Percentiles rank a stretch among this genome's conserved stretches.
These are phyloP conservation scores for Cyclospora cayetanensis DNA, from an alignment of 169 alveolate species.

Conservation along the genomic window DNA sequence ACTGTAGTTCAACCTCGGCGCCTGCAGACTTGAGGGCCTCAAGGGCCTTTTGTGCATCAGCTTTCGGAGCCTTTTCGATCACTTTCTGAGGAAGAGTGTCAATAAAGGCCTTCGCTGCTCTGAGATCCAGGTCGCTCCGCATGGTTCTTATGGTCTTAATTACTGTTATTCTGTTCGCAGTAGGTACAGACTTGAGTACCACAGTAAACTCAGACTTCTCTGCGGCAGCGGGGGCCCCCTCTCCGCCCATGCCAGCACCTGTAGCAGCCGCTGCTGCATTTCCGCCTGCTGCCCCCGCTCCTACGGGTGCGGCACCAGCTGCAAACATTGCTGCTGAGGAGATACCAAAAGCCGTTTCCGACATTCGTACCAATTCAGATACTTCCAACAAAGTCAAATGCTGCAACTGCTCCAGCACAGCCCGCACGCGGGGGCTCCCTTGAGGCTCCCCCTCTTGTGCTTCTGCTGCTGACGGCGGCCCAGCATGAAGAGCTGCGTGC, in stretches of 20 bases:
- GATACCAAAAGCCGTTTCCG: conserved; percentile 53
- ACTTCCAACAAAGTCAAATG: conserved; percentile 65
- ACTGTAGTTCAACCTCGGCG: conserved; percentile 58
- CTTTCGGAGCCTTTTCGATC: conserved; percentile 4
- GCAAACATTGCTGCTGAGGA: conserved; percentile 19
- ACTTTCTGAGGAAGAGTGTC: conserved; percentile 66
- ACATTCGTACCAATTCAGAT: conserved; percentile 34
- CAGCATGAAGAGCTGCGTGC: background rate
- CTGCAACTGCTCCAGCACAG: conserved; percentile 62
- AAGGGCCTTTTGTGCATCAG: conserved; percentile 56
- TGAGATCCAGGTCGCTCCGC: conserved; percentile 57
- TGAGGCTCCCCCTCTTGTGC: conserved; percentile 31
- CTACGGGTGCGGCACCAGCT: background rate
- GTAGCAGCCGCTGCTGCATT: background rate
- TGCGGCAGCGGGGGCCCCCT: background rate
- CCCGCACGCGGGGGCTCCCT: conserved; percentile 55
- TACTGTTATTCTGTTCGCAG: conserved; percentile 53
- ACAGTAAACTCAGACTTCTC: conserved; percentile 59
- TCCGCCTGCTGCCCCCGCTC: background rate
- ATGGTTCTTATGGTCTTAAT: conserved; percentile 69
- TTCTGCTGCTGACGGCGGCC: background rate
- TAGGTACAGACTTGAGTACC: conserved; percentile 61
- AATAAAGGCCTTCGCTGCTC: conserved; percentile 65
- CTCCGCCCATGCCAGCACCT: background rate
- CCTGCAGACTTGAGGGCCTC: conserved; percentile 67